phyloP scores from a whole-genome alignment of 2,329 filamentous ascomycete species.

The Cladosporium velox region DNA sequence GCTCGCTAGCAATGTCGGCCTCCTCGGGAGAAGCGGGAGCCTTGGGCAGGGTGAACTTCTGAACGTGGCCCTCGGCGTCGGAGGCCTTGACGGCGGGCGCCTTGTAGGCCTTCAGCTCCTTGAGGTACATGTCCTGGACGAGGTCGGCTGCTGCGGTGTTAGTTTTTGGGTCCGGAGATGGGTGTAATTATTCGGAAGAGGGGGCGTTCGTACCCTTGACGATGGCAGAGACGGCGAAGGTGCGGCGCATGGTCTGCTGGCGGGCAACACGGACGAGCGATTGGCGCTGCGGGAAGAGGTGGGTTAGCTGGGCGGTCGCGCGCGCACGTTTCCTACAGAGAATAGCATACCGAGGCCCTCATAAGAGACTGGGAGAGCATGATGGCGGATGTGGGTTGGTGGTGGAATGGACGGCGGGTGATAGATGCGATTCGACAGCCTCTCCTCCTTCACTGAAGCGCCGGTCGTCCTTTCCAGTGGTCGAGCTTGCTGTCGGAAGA shows the following conservation, averaged over 20 bases:
- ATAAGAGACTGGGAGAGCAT: constrained; percentile 62
- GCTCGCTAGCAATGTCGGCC: constrained; percentile 83
- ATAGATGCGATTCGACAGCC: constrained; percentile 8
- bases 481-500: constrained; percentile 8
- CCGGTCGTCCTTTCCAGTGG: background rate
- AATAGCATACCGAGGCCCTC: constrained; percentile 57
- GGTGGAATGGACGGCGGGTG: constrained; percentile 5
- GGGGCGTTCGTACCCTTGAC: constrained; percentile 57
- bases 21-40: constrained; percentile 89
- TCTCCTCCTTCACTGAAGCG: constrained; percentile 8
- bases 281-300: constrained; percentile 53
- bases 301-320: constrained; percentile 32
- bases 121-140: constrained; percentile 96
- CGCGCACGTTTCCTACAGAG: background rate
- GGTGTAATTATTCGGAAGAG: background rate
- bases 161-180: constrained; percentile 1
- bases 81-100: constrained; percentile 76
- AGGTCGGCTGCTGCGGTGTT: constrained; percentile 66
- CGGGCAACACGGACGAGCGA: constrained; percentile 61
- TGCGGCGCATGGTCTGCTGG: constrained; percentile 60
- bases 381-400: constrained; percentile 33
- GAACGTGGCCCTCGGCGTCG: constrained; percentile 87
- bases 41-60: constrained; percentile 79
- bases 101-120: constrained; percentile 96
- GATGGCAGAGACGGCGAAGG: constrained; percentile 63